Conservation (phyloP, 2,329 filamentous ascomycete genomes). For the Neofusicoccum ribis region DNA sequence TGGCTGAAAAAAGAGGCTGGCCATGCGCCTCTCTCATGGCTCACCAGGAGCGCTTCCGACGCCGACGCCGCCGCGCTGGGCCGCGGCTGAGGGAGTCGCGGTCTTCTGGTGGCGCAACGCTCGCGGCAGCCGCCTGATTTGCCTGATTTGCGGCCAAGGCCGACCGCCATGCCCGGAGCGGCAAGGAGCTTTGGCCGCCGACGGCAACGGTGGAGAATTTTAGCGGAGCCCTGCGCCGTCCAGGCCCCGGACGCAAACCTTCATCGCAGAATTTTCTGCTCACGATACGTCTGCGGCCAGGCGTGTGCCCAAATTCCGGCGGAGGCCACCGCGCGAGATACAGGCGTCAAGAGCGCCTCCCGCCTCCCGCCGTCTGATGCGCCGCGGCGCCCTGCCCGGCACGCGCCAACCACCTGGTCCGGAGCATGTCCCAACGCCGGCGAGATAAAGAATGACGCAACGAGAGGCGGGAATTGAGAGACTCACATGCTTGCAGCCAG, state of each 20-base stretch:
- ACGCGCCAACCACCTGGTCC: no score
- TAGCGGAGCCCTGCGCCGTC: not conserved
- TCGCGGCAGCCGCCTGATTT: slow-evolving; percentile 6
- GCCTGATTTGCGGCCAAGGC: slow-evolving; percentile 15
- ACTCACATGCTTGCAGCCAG: not conserved
- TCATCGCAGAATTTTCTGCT: not conserved
- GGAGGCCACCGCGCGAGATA: not conserved
- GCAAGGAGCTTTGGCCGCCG: slow-evolving; percentile 16
- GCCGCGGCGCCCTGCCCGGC: not conserved
- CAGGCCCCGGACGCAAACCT: not conserved
- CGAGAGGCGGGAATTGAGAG: no score
- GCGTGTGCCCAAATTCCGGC: not conserved
- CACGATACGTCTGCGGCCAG: no score
- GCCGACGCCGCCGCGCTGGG: not conserved
- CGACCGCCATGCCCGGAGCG: not conserved
- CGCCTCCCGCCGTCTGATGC: no score
- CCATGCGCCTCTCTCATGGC: not conserved
- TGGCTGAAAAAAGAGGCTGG: not conserved
- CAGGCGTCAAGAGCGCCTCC: not conserved
- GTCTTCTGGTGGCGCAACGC: not conserved
- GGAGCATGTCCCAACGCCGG: no score
- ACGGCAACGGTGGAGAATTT: slow-evolving; percentile 6
- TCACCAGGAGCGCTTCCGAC: not conserved
- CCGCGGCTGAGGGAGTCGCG: not conserved
- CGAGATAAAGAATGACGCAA: not conserved